phyloP scores from a whole-genome alignment of 768 basidiomycete species.

The Xerocomellus dryophilus region DNA sequence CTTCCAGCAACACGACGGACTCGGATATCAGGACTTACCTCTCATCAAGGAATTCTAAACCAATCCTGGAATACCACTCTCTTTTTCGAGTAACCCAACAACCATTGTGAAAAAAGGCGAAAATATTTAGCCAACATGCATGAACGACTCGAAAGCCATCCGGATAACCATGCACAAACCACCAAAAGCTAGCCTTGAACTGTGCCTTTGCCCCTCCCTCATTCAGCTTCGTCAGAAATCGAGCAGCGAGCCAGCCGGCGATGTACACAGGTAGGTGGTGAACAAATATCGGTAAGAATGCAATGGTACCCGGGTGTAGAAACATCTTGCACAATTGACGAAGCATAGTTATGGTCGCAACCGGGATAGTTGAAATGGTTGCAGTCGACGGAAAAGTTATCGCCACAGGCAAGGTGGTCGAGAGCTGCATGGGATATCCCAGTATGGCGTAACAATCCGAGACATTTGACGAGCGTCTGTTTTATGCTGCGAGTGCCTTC shows the following conservation, averaged over 20 bases:
- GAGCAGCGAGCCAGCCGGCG: constrained; percentile 42
- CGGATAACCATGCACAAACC: constrained; percentile 7
- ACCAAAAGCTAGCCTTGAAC: constrained; percentile 63
- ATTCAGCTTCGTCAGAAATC: constrained; percentile 41
- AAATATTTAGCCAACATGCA: too few species aligned
- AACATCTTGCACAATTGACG: constrained; percentile 42
- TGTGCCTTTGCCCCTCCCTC: constrained; percentile 68
- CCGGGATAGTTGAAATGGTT: constrained; percentile 23
- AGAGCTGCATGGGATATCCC: constrained; percentile 52
- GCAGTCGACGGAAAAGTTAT: constrained; percentile 7
- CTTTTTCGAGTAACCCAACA: too few species aligned
- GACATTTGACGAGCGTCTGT: constrained; percentile 50
- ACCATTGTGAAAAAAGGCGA: too few species aligned
- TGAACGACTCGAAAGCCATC: too few species aligned
- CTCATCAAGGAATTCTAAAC: constrained; percentile 38
- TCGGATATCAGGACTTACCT: constrained; percentile 27
- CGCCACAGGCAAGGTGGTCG: constrained; percentile 33
- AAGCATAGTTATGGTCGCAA: constrained; percentile 34
- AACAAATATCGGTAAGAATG: constrained; percentile 46
- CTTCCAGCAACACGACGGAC: background rate
- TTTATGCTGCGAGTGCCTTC: constrained; percentile 35
- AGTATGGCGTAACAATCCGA: constrained; percentile 50
- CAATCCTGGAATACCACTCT: too few species aligned
- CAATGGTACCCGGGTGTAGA: constrained; percentile 36
- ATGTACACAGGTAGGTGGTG: constrained; percentile 59